A percentile compares a stretch with the other conserved stretches of the same genome.
These are phyloP conservation scores for Dichomitus squalens DNA, from an alignment of 1,284 basidiomycete species.

Conservation along the genomic window DNA sequence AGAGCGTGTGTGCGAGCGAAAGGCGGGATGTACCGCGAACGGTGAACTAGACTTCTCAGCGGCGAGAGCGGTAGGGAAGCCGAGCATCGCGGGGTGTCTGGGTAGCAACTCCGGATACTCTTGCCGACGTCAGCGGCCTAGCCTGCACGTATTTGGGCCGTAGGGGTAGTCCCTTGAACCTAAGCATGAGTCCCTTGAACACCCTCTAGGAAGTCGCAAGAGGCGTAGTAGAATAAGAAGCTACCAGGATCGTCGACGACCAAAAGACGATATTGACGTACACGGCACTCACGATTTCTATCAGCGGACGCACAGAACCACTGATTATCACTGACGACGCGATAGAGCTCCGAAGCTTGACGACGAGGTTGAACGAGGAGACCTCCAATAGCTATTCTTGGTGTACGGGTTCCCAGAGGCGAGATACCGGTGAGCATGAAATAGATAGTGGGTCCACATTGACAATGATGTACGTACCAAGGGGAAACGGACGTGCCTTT, in stretches of 20 bases:
- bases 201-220: neutral
- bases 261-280: neutral
- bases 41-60: neutral
- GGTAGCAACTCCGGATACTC: neutral
- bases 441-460: constrained; percentile 21
- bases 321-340: constrained; percentile 4
- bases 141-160: neutral
- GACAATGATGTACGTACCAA: constrained; percentile 7
- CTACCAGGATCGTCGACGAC: constrained; percentile 13
- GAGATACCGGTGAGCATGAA: neutral
- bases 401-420: neutral
- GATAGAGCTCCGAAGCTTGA: neutral
- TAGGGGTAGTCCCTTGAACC: neutral
- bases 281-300: neutral
- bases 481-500: neutral
- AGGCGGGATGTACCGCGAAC: neutral
- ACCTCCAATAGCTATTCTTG: neutral
- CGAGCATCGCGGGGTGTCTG: neutral
- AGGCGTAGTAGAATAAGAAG: neutral
- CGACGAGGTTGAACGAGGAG: neutral
- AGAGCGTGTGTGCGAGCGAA: neutral
- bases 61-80: neutral
- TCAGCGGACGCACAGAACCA: neutral
- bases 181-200: neutral
- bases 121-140: neutral